Conservation (phyloP, 192 early-diverging fungal species). For the Glomus cerebriforme region DNA sequence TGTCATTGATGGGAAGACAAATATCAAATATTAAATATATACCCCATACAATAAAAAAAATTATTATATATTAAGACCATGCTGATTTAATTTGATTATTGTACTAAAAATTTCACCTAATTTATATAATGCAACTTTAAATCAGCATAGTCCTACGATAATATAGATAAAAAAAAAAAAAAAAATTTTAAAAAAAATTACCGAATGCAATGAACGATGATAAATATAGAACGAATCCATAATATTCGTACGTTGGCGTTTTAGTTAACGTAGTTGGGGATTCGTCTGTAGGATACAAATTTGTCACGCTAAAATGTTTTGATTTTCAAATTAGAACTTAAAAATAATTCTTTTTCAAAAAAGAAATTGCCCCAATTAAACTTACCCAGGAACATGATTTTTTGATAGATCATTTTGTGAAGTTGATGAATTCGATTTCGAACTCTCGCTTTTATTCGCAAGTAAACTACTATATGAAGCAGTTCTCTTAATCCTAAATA, state of each 20-base stretch:
- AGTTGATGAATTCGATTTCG: neutral
- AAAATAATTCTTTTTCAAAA: neutral
- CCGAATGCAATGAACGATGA: slow-evolving; percentile 74
- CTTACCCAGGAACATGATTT: neutral
- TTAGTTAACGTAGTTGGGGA: slow-evolving; percentile 55
- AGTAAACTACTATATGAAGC: neutral
- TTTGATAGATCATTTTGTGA: neutral
- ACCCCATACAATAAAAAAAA: too few species aligned
- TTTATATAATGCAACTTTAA: too few species aligned
- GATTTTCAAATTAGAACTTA: neutral
- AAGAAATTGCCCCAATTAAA: neutral
- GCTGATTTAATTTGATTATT: too few species aligned
- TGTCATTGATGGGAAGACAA: too few species aligned
- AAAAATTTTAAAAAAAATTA: neutral
- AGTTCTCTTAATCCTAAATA: neutral
- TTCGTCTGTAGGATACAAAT: slow-evolving; percentile 22
- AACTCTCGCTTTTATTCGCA: neutral
- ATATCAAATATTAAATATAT: too few species aligned
- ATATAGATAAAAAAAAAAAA: too few species aligned
- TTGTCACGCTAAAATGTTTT: neutral
- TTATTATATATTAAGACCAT: too few species aligned
- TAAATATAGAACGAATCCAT: slow-evolving; percentile 86
- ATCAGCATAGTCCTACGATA: too few species aligned
- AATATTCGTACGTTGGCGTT: slow-evolving; percentile 81
- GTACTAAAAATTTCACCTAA: too few species aligned